phyloP scores from a whole-genome alignment of 2,329 filamentous ascomycete species.

The Ceratocystis cacaofunesta region DNA sequence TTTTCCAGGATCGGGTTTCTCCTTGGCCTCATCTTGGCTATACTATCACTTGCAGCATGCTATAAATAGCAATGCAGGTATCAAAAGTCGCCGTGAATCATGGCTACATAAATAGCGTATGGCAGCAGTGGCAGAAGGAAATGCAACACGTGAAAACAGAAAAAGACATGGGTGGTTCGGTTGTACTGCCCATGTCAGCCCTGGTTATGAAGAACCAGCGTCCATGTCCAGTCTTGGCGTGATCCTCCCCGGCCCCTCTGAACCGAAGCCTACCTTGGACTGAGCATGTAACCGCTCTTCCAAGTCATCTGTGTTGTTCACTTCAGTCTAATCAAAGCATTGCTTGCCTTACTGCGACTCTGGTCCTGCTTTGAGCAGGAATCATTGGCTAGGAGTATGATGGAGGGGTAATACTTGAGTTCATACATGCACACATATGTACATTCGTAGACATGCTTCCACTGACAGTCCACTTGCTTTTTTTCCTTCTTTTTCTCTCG shows the following conservation, averaged over 20 bases:
- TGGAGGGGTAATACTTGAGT: background rate
- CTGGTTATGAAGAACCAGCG: background rate
- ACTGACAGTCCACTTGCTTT: background rate
- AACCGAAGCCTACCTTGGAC: background rate
- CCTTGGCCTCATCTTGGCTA: background rate
- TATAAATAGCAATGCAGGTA: background rate
- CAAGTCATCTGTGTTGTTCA: background rate
- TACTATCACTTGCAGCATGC: background rate
- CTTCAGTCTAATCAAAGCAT: background rate
- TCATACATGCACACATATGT: background rate
- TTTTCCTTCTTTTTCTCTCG: background rate
- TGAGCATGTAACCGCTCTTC: background rate
- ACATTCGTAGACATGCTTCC: background rate
- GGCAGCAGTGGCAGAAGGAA: background rate
- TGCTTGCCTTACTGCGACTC: background rate
- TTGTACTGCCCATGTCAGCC: background rate
- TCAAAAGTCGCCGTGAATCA: background rate
- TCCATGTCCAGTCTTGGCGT: background rate
- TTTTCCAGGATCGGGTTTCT: background rate
- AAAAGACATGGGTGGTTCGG: background rate
- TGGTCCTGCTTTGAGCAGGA: background rate
- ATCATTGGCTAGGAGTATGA: background rate
- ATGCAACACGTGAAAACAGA: background rate
- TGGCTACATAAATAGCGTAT: background rate
- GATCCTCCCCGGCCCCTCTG: background rate